phyloP scores from a whole-genome alignment of 345 rosid genomes.

The Acer campestre region DNA sequence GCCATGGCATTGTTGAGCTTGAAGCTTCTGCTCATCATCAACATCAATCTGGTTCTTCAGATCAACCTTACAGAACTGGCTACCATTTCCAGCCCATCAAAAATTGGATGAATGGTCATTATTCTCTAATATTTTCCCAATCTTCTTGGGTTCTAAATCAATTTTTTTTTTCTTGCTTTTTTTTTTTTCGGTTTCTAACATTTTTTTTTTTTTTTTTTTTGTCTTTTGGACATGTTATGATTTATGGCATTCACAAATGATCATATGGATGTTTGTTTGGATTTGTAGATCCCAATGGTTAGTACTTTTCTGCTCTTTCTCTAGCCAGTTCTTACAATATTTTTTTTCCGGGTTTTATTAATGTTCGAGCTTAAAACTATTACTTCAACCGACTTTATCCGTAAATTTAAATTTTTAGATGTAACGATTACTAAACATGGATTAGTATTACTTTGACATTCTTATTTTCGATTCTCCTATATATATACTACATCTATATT shows the following conservation, averaged over 20 bases:
- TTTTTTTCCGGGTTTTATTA: too few relatives aligned
- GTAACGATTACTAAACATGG: not conserved
- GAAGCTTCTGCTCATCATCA: slow-evolving; percentile 25
- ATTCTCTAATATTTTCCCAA: not conserved
- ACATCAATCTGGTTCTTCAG: not conserved
- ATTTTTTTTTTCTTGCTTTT: not conserved
- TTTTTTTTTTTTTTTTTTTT: not conserved
- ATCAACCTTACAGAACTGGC: slow-evolving; percentile 68
- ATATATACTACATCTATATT: not conserved
- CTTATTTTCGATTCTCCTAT: not conserved
- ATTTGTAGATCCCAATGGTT: slow-evolving; percentile 36
- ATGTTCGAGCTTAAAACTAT: not conserved
- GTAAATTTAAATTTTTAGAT: too few relatives aligned
- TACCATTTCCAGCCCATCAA: slow-evolving; percentile 75
- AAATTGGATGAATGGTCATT: slow-evolving; percentile 78
- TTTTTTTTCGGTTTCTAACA: not conserved
- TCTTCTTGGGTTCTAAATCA: not conserved
- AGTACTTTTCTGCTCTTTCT: slow-evolving; percentile 2
- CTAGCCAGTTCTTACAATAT: too few relatives aligned
- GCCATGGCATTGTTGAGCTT: slow-evolving; percentile 27
- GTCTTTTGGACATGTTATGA: slow-evolving; percentile 1
- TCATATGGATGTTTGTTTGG: not conserved
- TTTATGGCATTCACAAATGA: slow-evolving; percentile 5
- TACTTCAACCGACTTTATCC: too few relatives aligned
- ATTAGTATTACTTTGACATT: not conserved